Percentiles rank a stretch among this genome's conserved stretches.
These are phyloP conservation scores for Fragaria vesca DNA, from an alignment of 306 rosid genomes.

Conservation along the genomic window DNA sequence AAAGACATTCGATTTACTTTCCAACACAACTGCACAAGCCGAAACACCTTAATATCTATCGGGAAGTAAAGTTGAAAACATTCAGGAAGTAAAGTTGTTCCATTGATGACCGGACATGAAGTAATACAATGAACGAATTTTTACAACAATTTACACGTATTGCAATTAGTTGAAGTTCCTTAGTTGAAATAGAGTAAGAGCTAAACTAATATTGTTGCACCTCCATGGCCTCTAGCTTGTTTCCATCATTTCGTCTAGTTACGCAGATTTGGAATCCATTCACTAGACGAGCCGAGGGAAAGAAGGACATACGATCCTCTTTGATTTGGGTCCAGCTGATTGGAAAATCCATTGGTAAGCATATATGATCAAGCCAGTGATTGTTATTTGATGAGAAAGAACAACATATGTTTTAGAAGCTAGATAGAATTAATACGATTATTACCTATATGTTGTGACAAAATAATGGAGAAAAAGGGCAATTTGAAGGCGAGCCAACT, in stretches of 20 bases:
- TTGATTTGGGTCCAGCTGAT: constrained; percentile 81
- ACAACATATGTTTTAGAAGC: not conserved
- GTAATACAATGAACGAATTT: too few species aligned
- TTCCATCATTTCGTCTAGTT: constrained; percentile 33
- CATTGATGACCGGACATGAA: too few species aligned
- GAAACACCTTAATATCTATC: too few species aligned
- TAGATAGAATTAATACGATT: not conserved
- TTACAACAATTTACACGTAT: not conserved
- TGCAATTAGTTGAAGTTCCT: not conserved
- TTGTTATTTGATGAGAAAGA: not conserved
- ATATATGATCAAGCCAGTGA: not conserved
- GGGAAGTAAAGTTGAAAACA: too few species aligned
- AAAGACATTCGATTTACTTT: too few species aligned
- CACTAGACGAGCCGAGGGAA: constrained; percentile 87
- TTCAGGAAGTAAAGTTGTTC: too few species aligned
- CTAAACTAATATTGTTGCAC: not conserved
- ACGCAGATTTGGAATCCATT: constrained; percentile 78
- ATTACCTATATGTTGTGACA: constrained; percentile 59
- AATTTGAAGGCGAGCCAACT: constrained; percentile 86
- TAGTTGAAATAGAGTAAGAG: not conserved
- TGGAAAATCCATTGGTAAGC: constrained; percentile 5
- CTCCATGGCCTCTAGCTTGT: not conserved
- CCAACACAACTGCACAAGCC: too few species aligned
- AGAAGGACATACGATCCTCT: constrained; percentile 82
- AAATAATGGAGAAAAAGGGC: constrained; percentile 81